Conservation (phyloP, 306 rosid genomes). For the Prosopis cineraria region DNA sequence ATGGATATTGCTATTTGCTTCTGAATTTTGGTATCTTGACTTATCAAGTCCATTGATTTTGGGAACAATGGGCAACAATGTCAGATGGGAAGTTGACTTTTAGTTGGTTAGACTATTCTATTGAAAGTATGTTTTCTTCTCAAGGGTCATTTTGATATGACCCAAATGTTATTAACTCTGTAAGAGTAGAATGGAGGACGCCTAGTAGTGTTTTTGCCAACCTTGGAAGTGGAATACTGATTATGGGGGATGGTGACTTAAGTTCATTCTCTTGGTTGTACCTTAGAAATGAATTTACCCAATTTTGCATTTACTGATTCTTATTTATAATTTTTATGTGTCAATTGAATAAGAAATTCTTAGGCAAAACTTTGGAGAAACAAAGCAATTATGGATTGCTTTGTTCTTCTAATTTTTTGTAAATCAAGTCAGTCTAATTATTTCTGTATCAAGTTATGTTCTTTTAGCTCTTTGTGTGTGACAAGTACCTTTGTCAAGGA, state of each 20-base stretch:
- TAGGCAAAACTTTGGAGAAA: background rate
- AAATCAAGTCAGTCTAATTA: background rate
- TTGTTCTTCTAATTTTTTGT: background rate
- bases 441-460: background rate
- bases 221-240: too few species aligned
- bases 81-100: background rate
- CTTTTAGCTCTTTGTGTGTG: background rate
- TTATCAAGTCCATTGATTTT: background rate
- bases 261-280: background rate
- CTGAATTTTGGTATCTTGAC: background rate
- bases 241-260: background rate
- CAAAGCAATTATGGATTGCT: background rate
- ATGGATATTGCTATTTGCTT: background rate
- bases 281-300: background rate
- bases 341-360: background rate
- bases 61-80: background rate
- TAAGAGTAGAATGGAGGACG: too few species aligned
- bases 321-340: background rate
- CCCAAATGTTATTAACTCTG: too few species aligned
- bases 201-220: too few species aligned
- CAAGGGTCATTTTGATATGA: background rate
- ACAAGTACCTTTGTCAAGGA: background rate
- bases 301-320: background rate
- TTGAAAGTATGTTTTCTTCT: background rate
- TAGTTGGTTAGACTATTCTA: background rate